phyloP scores from a whole-genome alignment of 2,329 filamentous ascomycete genomes.

The Sporothrix protearum region DNA sequence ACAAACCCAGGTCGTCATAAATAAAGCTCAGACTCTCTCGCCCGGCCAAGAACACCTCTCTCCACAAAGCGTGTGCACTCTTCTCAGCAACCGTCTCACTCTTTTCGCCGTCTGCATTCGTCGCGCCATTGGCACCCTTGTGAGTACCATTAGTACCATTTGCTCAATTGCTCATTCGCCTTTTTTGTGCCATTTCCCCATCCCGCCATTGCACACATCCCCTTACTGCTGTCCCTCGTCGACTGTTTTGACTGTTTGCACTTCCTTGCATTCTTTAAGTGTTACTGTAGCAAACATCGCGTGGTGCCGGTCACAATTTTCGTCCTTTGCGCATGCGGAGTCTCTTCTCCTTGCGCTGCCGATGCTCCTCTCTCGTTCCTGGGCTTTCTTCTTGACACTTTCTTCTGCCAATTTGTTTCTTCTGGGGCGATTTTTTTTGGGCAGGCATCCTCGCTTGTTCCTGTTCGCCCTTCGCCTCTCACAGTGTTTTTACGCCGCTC shows the following conservation, averaged over 20 bases:
- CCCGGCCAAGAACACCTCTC: not conserved
- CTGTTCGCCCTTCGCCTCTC: not conserved
- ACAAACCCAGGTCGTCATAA: not conserved
- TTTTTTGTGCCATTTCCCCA: not conserved
- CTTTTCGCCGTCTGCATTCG: not conserved
- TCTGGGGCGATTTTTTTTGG: not conserved
- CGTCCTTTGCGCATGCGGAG: not conserved
- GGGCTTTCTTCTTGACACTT: not conserved
- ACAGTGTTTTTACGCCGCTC: not conserved
- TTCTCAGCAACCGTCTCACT: slow-evolving; percentile 11
- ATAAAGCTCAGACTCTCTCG: not conserved
- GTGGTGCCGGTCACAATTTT: not conserved
- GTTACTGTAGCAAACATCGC: not conserved
- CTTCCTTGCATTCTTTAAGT: not conserved
- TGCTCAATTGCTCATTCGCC: not conserved
- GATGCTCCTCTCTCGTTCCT: not conserved
- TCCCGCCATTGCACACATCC: not conserved
- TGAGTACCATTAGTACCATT: not conserved
- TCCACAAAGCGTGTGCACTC: not conserved
- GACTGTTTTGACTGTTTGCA: not conserved
- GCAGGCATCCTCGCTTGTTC: not conserved
- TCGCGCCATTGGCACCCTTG: not conserved
- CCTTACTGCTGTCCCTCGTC: not conserved
- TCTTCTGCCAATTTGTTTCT: not conserved
- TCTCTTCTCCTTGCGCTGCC: not conserved